Percentiles rank a stretch among this genome's conserved stretches.
Evolutionary conservation across 2,329 filamentous ascomycete species (phyloP).

Genomic region (Penicillium sp.): DNA sequence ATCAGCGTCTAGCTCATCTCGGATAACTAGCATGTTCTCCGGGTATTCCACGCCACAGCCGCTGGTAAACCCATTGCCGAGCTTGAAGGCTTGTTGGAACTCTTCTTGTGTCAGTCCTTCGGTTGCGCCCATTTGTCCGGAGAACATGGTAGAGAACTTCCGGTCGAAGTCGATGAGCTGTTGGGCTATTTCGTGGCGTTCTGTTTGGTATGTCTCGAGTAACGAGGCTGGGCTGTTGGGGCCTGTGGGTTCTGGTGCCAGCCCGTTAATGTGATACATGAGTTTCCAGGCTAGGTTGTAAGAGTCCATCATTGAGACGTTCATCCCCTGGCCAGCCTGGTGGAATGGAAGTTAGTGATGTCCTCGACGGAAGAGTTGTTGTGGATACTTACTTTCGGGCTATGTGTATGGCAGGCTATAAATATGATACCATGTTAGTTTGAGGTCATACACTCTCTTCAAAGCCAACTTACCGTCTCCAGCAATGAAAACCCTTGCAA

Average conservation of each 20-base stretch:
- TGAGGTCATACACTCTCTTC: neutral
- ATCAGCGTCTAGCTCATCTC: slow-evolving; percentile 5
- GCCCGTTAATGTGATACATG: slow-evolving; percentile 35
- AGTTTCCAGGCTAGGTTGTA: slow-evolving; percentile 46
- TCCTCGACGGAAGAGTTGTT: neutral
- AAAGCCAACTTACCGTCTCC: slow-evolving; percentile 54
- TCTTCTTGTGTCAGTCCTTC: slow-evolving; percentile 33
- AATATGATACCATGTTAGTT: neutral
- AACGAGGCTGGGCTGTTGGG: slow-evolving; percentile 18
- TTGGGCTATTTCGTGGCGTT: slow-evolving; percentile 39
- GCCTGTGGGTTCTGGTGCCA: slow-evolving; percentile 25
- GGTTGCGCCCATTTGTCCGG: slow-evolving; percentile 32
- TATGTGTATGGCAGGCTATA: slow-evolving; percentile 72
- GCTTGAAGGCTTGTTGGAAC: slow-evolving; percentile 36
- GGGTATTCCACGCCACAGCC: slow-evolving; percentile 42
- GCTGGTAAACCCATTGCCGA: slow-evolving; percentile 38
- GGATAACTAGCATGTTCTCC: slow-evolving; percentile 29
- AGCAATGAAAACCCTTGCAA: slow-evolving; percentile 69
- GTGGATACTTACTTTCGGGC: slow-evolving; percentile 55
- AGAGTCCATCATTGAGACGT: slow-evolving; percentile 67
- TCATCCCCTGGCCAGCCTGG: slow-evolving; percentile 72
- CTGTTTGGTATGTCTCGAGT: slow-evolving; percentile 39
- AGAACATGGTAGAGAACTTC: slow-evolving; percentile 40
- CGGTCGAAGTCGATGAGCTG: slow-evolving; percentile 43
- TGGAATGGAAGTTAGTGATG: neutral